A percentile compares a stretch with the other conserved stretches of the same genome.
Evolutionary conservation across 2,329 filamentous ascomycete genomes (phyloP).

Genomic region (Cyphellophora europaea): DNA sequence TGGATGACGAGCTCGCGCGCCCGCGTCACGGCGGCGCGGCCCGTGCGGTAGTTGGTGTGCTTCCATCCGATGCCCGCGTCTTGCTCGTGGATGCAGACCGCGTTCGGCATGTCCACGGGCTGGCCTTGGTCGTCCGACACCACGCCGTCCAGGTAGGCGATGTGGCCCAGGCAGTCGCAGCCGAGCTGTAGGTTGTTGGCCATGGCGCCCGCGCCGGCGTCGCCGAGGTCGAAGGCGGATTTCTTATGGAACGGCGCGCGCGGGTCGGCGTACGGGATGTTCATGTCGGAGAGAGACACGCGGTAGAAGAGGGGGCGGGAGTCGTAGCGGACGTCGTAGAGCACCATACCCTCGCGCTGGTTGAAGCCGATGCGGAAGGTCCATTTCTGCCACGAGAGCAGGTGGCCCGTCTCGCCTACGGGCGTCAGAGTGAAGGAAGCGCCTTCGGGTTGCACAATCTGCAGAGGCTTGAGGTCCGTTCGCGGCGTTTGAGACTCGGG

Average conservation of each 20-base stretch:
- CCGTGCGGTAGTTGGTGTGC: conserved; percentile 62
- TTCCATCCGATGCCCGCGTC: conserved; percentile 62
- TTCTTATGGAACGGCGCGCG: conserved; percentile 61
- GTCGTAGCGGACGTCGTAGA: conserved; percentile 58
- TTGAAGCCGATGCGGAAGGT: conserved; percentile 53
- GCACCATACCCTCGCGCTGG: conserved; percentile 54
- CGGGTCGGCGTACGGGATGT: conserved; percentile 51
- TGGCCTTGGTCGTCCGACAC: conserved; percentile 52
- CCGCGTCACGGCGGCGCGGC: conserved; percentile 52
- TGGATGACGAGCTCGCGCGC: conserved; percentile 59
- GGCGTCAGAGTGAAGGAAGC: conserved; percentile 49
- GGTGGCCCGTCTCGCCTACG: conserved; percentile 43
- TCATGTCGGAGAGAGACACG: conserved; percentile 59
- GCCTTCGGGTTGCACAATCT: conserved; percentile 56
- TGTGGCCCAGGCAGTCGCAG: conserved; percentile 61
- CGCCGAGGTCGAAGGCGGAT: conserved; percentile 60
- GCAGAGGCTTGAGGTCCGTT: conserved; percentile 54
- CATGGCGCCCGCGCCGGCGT: conserved; percentile 57
- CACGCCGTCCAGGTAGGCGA: conserved; percentile 56
- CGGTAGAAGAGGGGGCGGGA: conserved; percentile 58
- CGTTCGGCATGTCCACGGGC: conserved; percentile 52
- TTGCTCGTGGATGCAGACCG: conserved; percentile 62
- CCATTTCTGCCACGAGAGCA: conserved; percentile 60
- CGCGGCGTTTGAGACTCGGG: conserved; percentile 53
- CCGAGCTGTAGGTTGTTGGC: conserved; percentile 61